Percentiles rank a stretch among this genome's conserved stretches.
Conservation (phyloP, 345 rosid species). For the Corymbia maculata region DNA sequence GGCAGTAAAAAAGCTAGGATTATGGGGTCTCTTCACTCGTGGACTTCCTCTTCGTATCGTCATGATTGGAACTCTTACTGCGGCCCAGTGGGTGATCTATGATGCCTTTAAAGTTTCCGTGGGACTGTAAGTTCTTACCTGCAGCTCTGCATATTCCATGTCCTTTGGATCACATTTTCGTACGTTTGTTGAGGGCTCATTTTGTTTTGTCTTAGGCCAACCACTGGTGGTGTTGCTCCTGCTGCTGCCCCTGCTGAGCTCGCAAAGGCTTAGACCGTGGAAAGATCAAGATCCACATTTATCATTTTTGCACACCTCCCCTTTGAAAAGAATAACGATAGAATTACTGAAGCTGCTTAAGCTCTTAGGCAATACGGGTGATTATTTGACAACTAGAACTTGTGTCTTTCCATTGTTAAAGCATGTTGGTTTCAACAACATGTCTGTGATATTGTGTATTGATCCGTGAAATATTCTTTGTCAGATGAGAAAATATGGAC, state of each 20-base stretch:
- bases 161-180: not conserved
- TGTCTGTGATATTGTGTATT: not conserved
- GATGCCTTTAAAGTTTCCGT: conserved; percentile 97
- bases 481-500: not conserved
- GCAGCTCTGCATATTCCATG: not conserved
- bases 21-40: conserved; percentile 89
- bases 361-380: not conserved
- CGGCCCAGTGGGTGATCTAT: conserved; percentile 95
- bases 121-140: conserved; percentile 69
- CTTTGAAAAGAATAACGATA: not conserved
- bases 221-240: conserved; percentile 88
- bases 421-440: not conserved
- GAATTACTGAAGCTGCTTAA: not conserved
- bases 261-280: conserved; percentile 24
- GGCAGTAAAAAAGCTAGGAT: conserved; percentile 96
- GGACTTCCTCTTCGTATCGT: conserved; percentile 97
- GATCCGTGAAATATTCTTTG: not conserved
- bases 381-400: not conserved
- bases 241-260: conserved; percentile 27
- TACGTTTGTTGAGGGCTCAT: not conserved
- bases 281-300: not conserved
- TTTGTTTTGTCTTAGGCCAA: conserved; percentile 50
- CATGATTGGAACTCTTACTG: conserved; percentile 98
- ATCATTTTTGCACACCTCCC: not conserved
- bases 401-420: not conserved